Evolutionary conservation across 106 monocot genomes (phyloP).

Genomic region (Iris macrosiphon): DNA sequence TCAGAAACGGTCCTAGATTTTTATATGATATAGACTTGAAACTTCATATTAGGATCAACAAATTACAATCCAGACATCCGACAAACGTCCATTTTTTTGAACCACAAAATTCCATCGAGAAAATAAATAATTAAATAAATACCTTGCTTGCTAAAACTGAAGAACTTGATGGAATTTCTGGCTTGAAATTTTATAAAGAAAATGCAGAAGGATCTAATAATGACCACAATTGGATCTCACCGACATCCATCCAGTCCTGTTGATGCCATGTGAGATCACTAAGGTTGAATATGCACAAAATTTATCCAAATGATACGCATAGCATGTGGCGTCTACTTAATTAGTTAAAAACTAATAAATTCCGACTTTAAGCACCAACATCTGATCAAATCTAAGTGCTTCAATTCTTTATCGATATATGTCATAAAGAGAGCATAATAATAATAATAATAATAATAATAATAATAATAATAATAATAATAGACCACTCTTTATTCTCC

Average conservation of each 20-base stretch:
- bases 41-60: too few species aligned
- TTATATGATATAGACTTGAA: too few species aligned
- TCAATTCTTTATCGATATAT: not conserved
- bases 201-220: too few species aligned
- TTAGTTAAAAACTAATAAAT: not conserved
- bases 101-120: not conserved
- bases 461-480: not conserved
- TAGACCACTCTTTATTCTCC: slow-evolving; percentile 7
- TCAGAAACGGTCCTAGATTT: too few species aligned
- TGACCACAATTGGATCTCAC: too few species aligned
- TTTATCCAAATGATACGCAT: not conserved
- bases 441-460: not conserved
- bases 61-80: too few species aligned
- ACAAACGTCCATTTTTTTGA: not conserved
- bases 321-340: slow-evolving; percentile 5
- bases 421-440: slow-evolving; percentile 4
- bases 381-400: too few species aligned
- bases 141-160: slow-evolving; percentile 5
- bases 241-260: not conserved
- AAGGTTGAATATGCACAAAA: not conserved
- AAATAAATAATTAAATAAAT: too few species aligned
- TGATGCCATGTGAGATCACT: not conserved
- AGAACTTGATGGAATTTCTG: not conserved
- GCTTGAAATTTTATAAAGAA: not conserved
- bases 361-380: not conserved